Base-by-base conservation (phyloP, 2,329 filamentous ascomycete species). In the Phaeophleospora eucalypticola region DNA sequence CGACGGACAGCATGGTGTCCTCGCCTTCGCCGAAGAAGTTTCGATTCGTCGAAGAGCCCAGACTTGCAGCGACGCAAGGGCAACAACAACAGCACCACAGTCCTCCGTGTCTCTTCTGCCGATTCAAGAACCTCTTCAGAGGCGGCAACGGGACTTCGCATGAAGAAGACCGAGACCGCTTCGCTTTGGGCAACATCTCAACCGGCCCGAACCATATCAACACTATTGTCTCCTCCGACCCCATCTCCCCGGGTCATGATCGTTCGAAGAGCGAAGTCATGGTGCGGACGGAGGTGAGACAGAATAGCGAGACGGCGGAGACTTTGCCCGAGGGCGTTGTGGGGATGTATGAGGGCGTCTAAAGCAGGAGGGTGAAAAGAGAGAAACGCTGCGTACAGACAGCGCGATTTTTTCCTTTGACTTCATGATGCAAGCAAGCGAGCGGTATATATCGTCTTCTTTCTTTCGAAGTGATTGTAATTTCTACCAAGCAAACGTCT, bases 281-380 rank as follows among this genome's bases (percentile, higher is more conserved):
- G 10, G 57, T 63, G 9, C 54, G 45, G 41, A 60, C 50, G 29
- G 60, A 63, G 41, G 49, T 63, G n/a, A 35, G 57, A 34, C 60
- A 60, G 48, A 52, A 47, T 15, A 61, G 60, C 36, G 57, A 61
- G 47, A 55, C 50, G 27, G 56, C 54, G 10, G 50, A 49, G 37
- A 50, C 48, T 4, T 42, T 47, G 29, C 44, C 46, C 15, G 33
- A 44, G 37, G 24, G 24, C 24, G 24, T 29, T 29, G 24, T 7
- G 24, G 51, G 42, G 48, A 45, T 40, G 27, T 53, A 45, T 43
- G 48, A 43, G 32, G 41, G 37, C 17, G 42, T 49, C 1, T 56
- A 34, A 44, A n/a, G n/a, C n/a, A n/a, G n/a, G n/a, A n/a, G n/a
- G n/a, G n/a, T n/a, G n/a, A n/a, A n/a, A n/a, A n/a, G n/a, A n/a